Evolutionary conservation across 768 basidiomycete species (phyloP).

Genomic region (Lentinula detonsa): DNA sequence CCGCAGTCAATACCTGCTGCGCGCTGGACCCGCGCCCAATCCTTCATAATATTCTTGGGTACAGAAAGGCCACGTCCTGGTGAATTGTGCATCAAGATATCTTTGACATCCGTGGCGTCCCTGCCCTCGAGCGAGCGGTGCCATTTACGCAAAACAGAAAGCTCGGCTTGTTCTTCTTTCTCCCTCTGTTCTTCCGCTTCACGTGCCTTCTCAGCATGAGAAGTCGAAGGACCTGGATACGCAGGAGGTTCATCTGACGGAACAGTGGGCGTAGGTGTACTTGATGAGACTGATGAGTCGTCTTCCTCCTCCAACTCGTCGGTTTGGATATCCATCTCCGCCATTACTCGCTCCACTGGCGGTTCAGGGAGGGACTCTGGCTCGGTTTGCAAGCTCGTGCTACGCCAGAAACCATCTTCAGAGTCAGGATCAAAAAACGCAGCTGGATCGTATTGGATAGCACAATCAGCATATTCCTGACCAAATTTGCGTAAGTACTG

Average conservation of each 20-base stretch:
- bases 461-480: slow-evolving; percentile 74
- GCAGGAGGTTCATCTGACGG: slow-evolving; percentile 76
- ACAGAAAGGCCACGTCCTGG: background rate
- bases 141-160: background rate
- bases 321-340: slow-evolving; percentile 65
- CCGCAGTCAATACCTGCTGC: slow-evolving; percentile 43
- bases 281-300: slow-evolving; percentile 49
- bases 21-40: slow-evolving; percentile 1
- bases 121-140: background rate
- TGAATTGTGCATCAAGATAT: background rate
- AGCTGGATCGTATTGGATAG: slow-evolving; percentile 61
- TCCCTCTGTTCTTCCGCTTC: slow-evolving; percentile 39
- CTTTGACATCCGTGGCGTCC: background rate
- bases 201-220: slow-evolving; percentile 44
- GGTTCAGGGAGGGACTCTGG: slow-evolving; percentile 25
- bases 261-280: slow-evolving; percentile 67
- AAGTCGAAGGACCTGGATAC: slow-evolving; percentile 36
- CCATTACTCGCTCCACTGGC: slow-evolving; percentile 27
- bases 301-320: slow-evolving; percentile 33
- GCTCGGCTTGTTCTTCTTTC: slow-evolving; percentile 1
- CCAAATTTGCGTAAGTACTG: slow-evolving; percentile 34
- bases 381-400: slow-evolving; percentile 55
- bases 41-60: background rate
- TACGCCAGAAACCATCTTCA: slow-evolving; percentile 12
- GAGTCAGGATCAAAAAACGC: slow-evolving; percentile 30